Evolutionary conservation across 2,329 filamentous ascomycete species (phyloP).

Genomic region (Alternaria panax): DNA sequence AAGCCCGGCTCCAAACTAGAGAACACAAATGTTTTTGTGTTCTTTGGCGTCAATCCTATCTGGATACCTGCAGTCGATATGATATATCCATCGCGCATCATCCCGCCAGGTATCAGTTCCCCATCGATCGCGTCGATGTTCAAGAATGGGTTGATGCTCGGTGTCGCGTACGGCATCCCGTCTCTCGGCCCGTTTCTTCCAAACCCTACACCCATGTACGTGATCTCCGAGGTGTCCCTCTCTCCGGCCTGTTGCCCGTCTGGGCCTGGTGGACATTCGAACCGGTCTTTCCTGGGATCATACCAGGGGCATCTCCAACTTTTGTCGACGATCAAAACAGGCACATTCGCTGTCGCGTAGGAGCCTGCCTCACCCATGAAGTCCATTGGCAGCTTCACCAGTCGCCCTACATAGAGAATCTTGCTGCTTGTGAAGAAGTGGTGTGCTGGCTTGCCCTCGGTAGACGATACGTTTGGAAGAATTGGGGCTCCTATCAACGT

Average conservation of each 20-base stretch:
- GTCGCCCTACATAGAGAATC: conserved; percentile 44
- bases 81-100: conserved; percentile 37
- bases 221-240: conserved; percentile 40
- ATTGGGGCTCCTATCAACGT: conserved; percentile 44
- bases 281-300: conserved; percentile 35
- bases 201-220: conserved; percentile 49
- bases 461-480: conserved; percentile 35
- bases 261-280: conserved; percentile 41
- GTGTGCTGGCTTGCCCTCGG: conserved; percentile 36
- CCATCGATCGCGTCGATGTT: conserved; percentile 43
- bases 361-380: conserved; percentile 34
- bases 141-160: conserved; percentile 45
- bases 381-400: conserved; percentile 37
- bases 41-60: conserved; percentile 38
- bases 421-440: conserved; percentile 47
- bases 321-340: conserved; percentile 44
- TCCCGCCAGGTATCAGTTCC: conserved; percentile 5
- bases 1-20: conserved; percentile 35
- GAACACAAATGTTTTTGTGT: conserved; percentile 32
- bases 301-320: conserved; percentile 47
- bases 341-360: conserved; percentile 35
- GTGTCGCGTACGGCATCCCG: conserved; percentile 39
- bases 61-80: conserved; percentile 41
- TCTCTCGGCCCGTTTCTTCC: conserved; percentile 40
- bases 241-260: conserved; percentile 32